Base-by-base conservation (phyloP, 75 land plant genomes). In the Selaginella tamariscina region DNA sequence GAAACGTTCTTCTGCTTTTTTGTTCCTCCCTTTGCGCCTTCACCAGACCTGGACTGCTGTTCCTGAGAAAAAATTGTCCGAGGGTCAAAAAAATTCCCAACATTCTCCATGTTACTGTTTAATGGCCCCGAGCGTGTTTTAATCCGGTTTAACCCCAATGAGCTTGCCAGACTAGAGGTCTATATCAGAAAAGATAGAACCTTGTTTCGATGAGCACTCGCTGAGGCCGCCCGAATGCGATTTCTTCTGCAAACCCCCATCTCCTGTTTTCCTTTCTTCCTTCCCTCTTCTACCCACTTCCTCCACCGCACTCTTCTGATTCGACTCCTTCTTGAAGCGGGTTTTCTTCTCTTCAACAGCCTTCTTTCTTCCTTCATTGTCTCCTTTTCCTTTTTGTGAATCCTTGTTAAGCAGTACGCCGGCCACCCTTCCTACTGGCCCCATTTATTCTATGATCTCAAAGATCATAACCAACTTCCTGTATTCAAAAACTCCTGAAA, bases 101-200 rank as follows among this genome's bases (percentile, higher is more conserved):
- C 55, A 1, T 20, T 64, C 5, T 68, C 56, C 54, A 18, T 32
- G 73, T 71, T 64, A 65, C 66, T 29, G 73, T 55, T 24, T 73
- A 93, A 67, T 15, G 96, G 98, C 56, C 98, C 98, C 13, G 98
- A 93, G 72, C 98, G 77, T 31, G 98, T 93, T 82, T 93, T 93
- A 33, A 93, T 93, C 69, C 87, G 79, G 49, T 89, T 81, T 49
- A 93, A 33, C 27, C 98, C 98, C 20, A 89, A 70, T 27, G 91
- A 83, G 24, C 55, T 33, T 27, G 0, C 87, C 79, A 70, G 49
- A 59, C 31, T 11, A n/a, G 44, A 32, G 15, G 65, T 39, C 49
- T 5, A 39, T 5, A 15, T 39, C 49, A 39, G 49, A 39, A 39
- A 39, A 39, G 15, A 39, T 5, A 5, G 49, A 39, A 15, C 49